Evolutionary conservation across 106 monocot genomes (phyloP).

Genomic region (Xerophyta viscosa): DNA sequence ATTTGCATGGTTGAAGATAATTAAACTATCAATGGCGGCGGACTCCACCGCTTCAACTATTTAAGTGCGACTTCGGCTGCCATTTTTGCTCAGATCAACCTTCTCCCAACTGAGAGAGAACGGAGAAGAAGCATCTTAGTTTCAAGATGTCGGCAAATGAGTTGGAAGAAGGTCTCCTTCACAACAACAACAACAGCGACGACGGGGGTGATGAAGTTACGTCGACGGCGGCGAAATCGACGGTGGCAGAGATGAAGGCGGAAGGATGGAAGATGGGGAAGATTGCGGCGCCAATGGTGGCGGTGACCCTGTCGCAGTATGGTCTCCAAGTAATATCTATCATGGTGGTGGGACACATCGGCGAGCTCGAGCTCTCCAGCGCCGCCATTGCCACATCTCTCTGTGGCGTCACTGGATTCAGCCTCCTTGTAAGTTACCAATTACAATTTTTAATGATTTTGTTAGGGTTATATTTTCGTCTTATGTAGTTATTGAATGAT

Average conservation of each 20-base stretch:
- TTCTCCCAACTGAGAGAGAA: too few relatives aligned
- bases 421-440: conserved; percentile 65
- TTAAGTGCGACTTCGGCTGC: too few relatives aligned
- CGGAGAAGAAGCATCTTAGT: too few relatives aligned
- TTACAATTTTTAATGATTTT: too few relatives aligned
- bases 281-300: conserved; percentile 49
- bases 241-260: conserved; percentile 1
- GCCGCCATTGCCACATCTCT: conserved; percentile 63
- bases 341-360: conserved; percentile 74
- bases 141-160: too few relatives aligned
- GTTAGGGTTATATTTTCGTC: too few relatives aligned
- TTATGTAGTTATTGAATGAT: background rate
- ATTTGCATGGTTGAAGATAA: too few relatives aligned
- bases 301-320: conserved; percentile 36
- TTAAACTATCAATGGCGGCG: too few relatives aligned
- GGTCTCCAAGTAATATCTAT: conserved; percentile 36
- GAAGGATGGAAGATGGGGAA: conserved; percentile 26
- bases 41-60: too few relatives aligned
- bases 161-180: conserved; percentile 15
- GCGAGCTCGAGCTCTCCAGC: conserved; percentile 45
- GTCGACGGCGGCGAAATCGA: conserved; percentile 6
- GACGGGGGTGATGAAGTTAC: conserved; percentile 9
- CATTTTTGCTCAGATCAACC: too few relatives aligned
- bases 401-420: conserved; percentile 57
- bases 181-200: background rate